Evolutionary conservation across 1,284 basidiomycete species (phyloP).

Genomic region (Gymnopus androsaceus): DNA sequence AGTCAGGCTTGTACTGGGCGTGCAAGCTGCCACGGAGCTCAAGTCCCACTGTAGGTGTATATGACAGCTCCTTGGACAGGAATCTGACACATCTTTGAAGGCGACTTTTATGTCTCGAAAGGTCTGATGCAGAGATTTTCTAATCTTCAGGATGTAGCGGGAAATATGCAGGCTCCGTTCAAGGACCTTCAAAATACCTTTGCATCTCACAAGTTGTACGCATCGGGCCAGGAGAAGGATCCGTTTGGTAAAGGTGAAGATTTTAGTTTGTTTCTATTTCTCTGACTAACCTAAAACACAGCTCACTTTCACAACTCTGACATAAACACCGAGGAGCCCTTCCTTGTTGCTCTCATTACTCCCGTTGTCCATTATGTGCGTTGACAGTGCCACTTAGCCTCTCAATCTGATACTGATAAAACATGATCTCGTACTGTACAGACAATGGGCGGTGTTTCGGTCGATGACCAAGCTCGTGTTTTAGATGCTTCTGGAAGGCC

Average conservation of each 20-base stretch:
- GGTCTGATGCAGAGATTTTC: slow-evolving; percentile 85
- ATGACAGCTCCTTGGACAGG: not conserved
- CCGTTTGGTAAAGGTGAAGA: slow-evolving; percentile 73
- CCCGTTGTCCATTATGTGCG: slow-evolving; percentile 74
- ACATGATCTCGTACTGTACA: slow-evolving; percentile 9
- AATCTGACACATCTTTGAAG: slow-evolving; percentile 25
- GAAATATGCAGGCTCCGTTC: slow-evolving; percentile 73
- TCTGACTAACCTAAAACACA: not conserved
- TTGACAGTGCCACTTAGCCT: not conserved
- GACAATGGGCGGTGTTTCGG: slow-evolving; percentile 88
- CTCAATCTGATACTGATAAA: not conserved
- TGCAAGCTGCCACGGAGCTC: slow-evolving; percentile 76
- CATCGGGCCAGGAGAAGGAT: slow-evolving; percentile 39
- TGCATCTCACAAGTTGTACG: slow-evolving; percentile 37
- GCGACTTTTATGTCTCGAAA: slow-evolving; percentile 85
- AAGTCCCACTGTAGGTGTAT: slow-evolving; percentile 60
- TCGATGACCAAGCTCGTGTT: slow-evolving; percentile 73
- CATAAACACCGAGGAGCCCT: slow-evolving; percentile 13
- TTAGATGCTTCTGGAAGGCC: slow-evolving; percentile 60
- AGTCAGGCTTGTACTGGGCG: slow-evolving; percentile 78
- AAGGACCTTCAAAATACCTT: slow-evolving; percentile 74
- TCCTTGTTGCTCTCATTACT: slow-evolving; percentile 72
- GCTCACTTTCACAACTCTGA: slow-evolving; percentile 21
- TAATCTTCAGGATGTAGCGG: slow-evolving; percentile 71
- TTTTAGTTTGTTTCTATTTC: not conserved